Percentiles rank a stretch among this genome's conserved stretches.
These are phyloP conservation scores for Cutaneotrichosporon sp. DNA, from an alignment of 1,284 basidiomycete species.

Conservation along the genomic window DNA sequence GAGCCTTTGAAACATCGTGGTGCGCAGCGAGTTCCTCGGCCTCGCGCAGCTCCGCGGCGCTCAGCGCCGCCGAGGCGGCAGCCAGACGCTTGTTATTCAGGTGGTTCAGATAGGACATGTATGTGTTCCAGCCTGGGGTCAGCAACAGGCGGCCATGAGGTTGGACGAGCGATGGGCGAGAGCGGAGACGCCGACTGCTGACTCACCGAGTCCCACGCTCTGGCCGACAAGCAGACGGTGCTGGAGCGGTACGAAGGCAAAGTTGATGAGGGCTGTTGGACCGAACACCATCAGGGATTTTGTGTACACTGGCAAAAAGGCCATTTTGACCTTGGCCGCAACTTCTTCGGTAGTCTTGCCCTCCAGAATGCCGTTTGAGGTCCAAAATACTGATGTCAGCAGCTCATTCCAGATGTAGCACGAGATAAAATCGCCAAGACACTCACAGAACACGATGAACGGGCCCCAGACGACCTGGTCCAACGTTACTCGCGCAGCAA, in stretches of 20 bases:
- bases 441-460: constrained; percentile 16
- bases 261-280: constrained; percentile 76
- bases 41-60: constrained; percentile 14
- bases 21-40: not conserved
- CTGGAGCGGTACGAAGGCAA: constrained; percentile 69
- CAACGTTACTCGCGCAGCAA: constrained; percentile 11
- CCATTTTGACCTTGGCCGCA: constrained; percentile 33
- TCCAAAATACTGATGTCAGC: constrained; percentile 31
- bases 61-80: constrained; percentile 15
- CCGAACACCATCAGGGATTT: constrained; percentile 59
- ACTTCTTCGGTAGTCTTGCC: constrained; percentile 37
- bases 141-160: too few relatives aligned
- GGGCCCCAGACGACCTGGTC: constrained; percentile 20
- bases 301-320: constrained; percentile 39
- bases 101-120: constrained; percentile 38
- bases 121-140: constrained; percentile 57
- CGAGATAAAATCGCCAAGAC: not conserved
- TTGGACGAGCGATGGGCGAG: too few relatives aligned
- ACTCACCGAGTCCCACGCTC: constrained; percentile 65
- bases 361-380: constrained; percentile 41
- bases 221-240: constrained; percentile 71
- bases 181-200: too few relatives aligned
- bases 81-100: constrained; percentile 31
- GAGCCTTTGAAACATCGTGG: not conserved
- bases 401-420: too few relatives aligned